A percentile compares a stretch with the other conserved stretches of the same genome.
These are phyloP conservation scores for Coelastrella sp. DNA, from an alignment of 139 green algal species.

Conservation along the genomic window DNA sequence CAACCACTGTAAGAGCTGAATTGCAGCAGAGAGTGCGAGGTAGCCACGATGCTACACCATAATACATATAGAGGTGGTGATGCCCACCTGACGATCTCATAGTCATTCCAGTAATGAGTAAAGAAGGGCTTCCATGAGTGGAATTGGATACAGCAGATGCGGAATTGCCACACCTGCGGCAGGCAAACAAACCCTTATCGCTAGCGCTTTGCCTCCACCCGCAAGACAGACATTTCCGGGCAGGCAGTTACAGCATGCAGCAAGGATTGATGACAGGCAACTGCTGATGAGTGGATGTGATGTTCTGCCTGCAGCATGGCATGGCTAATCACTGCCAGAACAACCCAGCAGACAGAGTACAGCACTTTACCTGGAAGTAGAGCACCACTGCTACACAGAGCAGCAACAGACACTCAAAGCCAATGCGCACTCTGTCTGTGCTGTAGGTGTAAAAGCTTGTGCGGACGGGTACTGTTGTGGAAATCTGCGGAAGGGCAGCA, in stretches of 20 bases:
- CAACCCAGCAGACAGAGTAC: background rate
- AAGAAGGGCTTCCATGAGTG: slow-evolving; percentile 29
- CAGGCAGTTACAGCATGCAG: background rate
- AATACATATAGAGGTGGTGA: no score
- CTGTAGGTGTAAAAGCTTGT: slow-evolving; percentile 31
- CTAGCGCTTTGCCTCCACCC: background rate
- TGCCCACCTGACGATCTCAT: slow-evolving; percentile 34
- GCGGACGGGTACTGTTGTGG: slow-evolving; percentile 37
- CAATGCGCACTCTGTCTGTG: slow-evolving; percentile 17
- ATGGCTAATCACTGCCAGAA: no score
- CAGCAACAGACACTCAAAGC: slow-evolving; percentile 23
- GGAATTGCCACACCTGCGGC: slow-evolving; percentile 40
- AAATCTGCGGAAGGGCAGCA: slow-evolving; percentile 19
- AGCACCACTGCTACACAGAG: slow-evolving; percentile 27
- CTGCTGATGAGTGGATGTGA: no score
- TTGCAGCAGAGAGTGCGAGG: background rate
- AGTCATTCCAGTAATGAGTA: slow-evolving; percentile 40
- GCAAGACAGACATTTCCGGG: background rate
- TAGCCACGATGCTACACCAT: background rate
- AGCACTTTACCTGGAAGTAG: background rate
- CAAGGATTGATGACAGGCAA: background rate
- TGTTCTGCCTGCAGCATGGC: no score
- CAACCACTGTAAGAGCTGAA: no score
- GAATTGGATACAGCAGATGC: slow-evolving; percentile 20
- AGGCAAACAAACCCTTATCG: background rate